These are phyloP conservation scores for Iberis amara DNA, from an alignment of 441 rosid genomes.

Conservation along the genomic window DNA sequence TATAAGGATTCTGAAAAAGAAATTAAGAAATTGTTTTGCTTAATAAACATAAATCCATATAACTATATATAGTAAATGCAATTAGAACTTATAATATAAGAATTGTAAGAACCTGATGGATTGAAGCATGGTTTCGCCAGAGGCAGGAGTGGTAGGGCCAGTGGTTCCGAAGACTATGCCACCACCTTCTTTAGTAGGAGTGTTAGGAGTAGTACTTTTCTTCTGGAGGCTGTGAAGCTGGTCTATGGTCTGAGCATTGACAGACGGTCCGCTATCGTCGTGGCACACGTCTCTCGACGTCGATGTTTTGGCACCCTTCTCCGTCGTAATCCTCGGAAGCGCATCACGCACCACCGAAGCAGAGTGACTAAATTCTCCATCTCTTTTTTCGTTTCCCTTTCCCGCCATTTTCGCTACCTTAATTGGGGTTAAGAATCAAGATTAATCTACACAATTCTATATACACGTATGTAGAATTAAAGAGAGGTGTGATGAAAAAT, in stretches of 20 bases:
- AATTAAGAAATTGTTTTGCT: too few species aligned
- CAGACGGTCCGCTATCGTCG: conserved; percentile 49
- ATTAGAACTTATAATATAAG: too few species aligned
- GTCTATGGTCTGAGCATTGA: conserved; percentile 64
- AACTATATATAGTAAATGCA: too few species aligned
- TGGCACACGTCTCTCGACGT: conserved; percentile 41
- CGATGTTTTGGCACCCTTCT: conserved; percentile 21
- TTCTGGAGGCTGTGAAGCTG: conserved; percentile 68
- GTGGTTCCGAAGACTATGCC: conserved; percentile 15
- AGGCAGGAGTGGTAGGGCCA: conserved; percentile 34
- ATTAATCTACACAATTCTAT: too few species aligned
- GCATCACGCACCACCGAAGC: conserved; percentile 34
- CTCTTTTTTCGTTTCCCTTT: not conserved
- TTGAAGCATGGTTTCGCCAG: conserved; percentile 66
- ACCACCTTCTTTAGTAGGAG: conserved; percentile 41
- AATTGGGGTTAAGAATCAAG: too few species aligned
- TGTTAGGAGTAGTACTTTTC: conserved; percentile 66
- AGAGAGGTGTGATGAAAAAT: too few species aligned
- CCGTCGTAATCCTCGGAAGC: conserved; percentile 54
- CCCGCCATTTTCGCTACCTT: too few species aligned
- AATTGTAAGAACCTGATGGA: conserved; percentile 54
- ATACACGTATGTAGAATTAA: too few species aligned
- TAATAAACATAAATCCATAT: too few species aligned
- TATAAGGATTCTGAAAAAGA: too few species aligned
- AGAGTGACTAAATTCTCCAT: conserved; percentile 32